A percentile compares a stretch with the other conserved stretches of the same genome.
phyloP scores from a whole-genome alignment of 2,329 filamentous ascomycete genomes.

The Aspergillus viridinutans region DNA sequence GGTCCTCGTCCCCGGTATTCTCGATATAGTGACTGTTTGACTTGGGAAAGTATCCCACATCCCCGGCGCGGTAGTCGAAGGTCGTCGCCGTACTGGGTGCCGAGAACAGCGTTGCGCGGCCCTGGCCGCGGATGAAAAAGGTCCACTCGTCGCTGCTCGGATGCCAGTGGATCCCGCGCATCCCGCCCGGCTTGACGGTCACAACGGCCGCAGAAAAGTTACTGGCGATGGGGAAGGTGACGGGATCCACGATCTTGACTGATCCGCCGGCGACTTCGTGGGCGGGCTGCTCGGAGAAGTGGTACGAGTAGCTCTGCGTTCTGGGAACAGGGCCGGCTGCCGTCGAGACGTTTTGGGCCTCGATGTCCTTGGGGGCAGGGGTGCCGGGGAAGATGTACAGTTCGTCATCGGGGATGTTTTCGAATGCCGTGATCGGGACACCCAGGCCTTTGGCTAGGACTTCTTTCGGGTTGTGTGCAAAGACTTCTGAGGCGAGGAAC shows the following conservation, averaged over 20 bases:
- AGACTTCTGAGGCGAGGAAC: slow-evolving; percentile 65
- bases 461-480: slow-evolving; percentile 35
- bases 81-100: slow-evolving; percentile 66
- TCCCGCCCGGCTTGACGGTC: slow-evolving; percentile 64
- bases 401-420: slow-evolving; percentile 60
- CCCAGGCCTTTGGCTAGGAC: slow-evolving; percentile 55
- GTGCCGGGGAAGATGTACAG: slow-evolving; percentile 76
- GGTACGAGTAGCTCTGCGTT: slow-evolving; percentile 63
- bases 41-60: slow-evolving; percentile 71
- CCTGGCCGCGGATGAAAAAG: slow-evolving; percentile 69
- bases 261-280: slow-evolving; percentile 63
- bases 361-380: slow-evolving; percentile 58
- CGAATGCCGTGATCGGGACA: slow-evolving; percentile 50
- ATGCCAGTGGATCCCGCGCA: slow-evolving; percentile 82
- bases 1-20: slow-evolving; percentile 69
- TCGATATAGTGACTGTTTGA: slow-evolving; percentile 81
- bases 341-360: slow-evolving; percentile 57
- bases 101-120: slow-evolving; percentile 70
- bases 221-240: slow-evolving; percentile 69
- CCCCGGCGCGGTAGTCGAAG: slow-evolving; percentile 70
- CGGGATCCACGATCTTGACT: slow-evolving; percentile 71
- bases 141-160: slow-evolving; percentile 76
- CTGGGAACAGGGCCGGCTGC: slow-evolving; percentile 64
- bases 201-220: slow-evolving; percentile 70
- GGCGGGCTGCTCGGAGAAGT: slow-evolving; percentile 66